Conservation (phyloP, 306 rosid genomes). For the Vigna mungo region DNA sequence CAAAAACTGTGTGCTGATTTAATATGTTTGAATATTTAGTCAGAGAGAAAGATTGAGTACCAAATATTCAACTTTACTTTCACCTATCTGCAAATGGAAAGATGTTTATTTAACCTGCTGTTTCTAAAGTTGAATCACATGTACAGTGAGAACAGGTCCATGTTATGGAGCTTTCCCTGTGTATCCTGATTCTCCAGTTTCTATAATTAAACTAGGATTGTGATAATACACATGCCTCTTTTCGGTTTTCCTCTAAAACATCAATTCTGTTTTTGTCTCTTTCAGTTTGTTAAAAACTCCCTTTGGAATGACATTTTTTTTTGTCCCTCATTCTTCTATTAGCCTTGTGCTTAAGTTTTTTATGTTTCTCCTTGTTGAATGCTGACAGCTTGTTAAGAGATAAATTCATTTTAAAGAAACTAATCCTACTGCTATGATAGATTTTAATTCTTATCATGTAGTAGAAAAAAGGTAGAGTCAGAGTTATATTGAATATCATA, state of each 20-base stretch:
- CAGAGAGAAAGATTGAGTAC: neutral
- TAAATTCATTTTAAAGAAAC: conserved; percentile 19
- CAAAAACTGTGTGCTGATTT: conserved; percentile 14
- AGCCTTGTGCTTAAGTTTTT: conserved; percentile 4
- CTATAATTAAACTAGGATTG: conserved; percentile 16
- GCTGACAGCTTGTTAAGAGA: neutral
- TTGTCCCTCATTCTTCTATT: neutral
- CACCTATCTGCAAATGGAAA: neutral
- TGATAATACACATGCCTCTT: neutral
- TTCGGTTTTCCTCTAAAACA: neutral
- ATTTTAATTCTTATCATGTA: conserved; percentile 15
- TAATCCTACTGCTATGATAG: neutral
- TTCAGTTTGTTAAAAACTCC: neutral
- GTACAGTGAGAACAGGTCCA: conserved; percentile 3
- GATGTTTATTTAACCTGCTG: neutral
- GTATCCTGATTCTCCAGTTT: conserved; percentile 18
- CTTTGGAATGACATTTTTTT: conserved; percentile 27
- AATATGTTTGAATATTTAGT: conserved; percentile 7
- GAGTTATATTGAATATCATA: neutral
- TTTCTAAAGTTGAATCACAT: conserved; percentile 17
- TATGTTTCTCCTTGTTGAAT: neutral
- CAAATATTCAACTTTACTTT: conserved; percentile 7
- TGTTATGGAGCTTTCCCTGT: neutral
- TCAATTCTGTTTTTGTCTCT: neutral
- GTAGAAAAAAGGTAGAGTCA: neutral